These are phyloP conservation scores for Solanum clarkiae DNA, from an alignment of 257 asterid genomes.

Conservation along the genomic window DNA sequence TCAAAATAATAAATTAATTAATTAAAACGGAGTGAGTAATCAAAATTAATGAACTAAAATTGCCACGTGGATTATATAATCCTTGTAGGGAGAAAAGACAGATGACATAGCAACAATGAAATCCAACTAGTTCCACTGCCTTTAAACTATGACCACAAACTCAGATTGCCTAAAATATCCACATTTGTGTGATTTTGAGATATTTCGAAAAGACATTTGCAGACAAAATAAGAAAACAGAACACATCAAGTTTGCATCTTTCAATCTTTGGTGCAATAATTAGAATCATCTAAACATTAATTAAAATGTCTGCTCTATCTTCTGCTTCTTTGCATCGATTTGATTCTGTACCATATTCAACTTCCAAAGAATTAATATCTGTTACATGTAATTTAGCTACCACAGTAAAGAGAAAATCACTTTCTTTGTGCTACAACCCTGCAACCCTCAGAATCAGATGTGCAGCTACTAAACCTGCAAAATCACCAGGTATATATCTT, in stretches of 20 bases:
- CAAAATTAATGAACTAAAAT: too few species aligned
- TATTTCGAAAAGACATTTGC: not conserved
- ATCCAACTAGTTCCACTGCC: conserved; percentile 16
- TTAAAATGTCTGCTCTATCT: conserved; percentile 42
- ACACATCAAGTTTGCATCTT: not conserved
- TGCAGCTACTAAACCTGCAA: conserved; percentile 68
- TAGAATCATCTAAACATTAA: not conserved
- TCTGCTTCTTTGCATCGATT: conserved; percentile 26
- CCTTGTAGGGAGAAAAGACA: not conserved
- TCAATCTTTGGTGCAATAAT: not conserved
- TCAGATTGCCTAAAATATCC: conserved; percentile 51
- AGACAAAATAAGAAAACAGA: not conserved
- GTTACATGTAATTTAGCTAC: conserved; percentile 12
- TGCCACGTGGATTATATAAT: not conserved
- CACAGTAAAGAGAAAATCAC: conserved; percentile 10
- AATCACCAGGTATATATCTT: conserved; percentile 55
- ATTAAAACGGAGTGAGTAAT: too few species aligned
- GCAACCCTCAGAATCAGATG: conserved; percentile 31
- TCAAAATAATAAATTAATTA: too few species aligned
- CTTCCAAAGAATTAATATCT: conserved; percentile 8
- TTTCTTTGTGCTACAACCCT: conserved; percentile 1
- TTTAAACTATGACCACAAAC: conserved; percentile 44
- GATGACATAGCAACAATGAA: conserved; percentile 35
- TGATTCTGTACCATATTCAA: conserved; percentile 16
- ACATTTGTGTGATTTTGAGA: not conserved